Conservation (phyloP, 345 rosid genomes). For the Garcia nutans region DNA sequence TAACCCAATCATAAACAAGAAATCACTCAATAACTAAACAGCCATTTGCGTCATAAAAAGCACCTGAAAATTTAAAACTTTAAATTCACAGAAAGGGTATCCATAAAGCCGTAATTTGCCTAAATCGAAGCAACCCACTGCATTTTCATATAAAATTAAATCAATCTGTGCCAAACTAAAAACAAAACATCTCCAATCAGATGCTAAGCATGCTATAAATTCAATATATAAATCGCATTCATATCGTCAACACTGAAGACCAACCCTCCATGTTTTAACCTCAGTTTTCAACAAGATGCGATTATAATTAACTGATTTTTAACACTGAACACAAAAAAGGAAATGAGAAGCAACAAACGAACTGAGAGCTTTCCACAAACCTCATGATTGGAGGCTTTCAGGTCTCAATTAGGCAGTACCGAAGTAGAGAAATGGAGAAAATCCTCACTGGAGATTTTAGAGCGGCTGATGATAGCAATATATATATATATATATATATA, state of each 20-base stretch:
- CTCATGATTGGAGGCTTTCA: constrained; percentile 6
- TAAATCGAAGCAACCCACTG: neutral
- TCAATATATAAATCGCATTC: neutral
- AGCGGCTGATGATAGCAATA: no score
- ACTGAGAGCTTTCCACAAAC: neutral
- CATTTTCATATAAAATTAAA: neutral
- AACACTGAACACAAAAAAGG: neutral
- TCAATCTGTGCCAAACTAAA: no score
- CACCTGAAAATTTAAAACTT: no score
- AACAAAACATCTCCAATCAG: neutral
- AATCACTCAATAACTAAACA: neutral
- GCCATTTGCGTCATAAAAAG: no score
- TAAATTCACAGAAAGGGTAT: neutral
- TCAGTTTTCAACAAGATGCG: no score
- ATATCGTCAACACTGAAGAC: neutral
- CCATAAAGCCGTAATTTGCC: neutral
- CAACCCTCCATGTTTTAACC: no score
- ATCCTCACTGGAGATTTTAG: no score
- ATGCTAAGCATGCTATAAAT: neutral
- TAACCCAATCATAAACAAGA: neutral
- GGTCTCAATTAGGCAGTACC: no score
- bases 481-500: no score
- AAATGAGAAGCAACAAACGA: neutral
- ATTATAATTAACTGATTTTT: no score
- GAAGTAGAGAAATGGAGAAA: no score